phyloP scores from a whole-genome alignment of 129 eudicot genomes.

The Escallonia herrerae region DNA sequence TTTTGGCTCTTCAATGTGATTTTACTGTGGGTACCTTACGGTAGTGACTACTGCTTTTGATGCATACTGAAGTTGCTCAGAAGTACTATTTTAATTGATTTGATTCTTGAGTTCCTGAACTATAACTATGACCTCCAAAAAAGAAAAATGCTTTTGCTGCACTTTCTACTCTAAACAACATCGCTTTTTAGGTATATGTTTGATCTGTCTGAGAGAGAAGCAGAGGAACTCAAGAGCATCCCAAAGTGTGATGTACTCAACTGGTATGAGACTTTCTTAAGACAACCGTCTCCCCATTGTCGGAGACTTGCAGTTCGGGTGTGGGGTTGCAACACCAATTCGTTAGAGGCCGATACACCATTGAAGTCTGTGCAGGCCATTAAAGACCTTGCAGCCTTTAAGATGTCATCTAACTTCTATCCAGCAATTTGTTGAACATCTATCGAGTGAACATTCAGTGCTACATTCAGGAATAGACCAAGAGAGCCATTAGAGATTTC shows the following conservation, averaged over 20 bases:
- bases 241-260: conserved; percentile 49
- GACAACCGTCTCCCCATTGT: conserved; percentile 56
- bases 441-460: neutral
- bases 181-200: conserved; percentile 74
- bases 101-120: too few relatives aligned
- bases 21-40: too few relatives aligned
- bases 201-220: conserved; percentile 79
- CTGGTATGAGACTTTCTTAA: conserved; percentile 68
- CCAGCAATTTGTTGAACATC: conserved; percentile 56
- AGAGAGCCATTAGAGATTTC: too few relatives aligned
- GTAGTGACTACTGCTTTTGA: too few relatives aligned
- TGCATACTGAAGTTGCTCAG: too few relatives aligned
- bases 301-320: conserved; percentile 72
- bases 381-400: conserved; percentile 52
- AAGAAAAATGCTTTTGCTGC: too few relatives aligned
- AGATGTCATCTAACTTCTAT: conserved; percentile 55
- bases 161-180: neutral
- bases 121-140: too few relatives aligned
- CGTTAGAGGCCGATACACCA: conserved; percentile 28
- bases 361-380: conserved; percentile 38
- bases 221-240: conserved; percentile 42
- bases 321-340: conserved; percentile 86
- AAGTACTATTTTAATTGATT: too few relatives aligned
- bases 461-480: too few relatives aligned
- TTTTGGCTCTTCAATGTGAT: too few relatives aligned